Conservation (phyloP, 208 protist genomes). For the Acanthamoeba lenticulata region DNA sequence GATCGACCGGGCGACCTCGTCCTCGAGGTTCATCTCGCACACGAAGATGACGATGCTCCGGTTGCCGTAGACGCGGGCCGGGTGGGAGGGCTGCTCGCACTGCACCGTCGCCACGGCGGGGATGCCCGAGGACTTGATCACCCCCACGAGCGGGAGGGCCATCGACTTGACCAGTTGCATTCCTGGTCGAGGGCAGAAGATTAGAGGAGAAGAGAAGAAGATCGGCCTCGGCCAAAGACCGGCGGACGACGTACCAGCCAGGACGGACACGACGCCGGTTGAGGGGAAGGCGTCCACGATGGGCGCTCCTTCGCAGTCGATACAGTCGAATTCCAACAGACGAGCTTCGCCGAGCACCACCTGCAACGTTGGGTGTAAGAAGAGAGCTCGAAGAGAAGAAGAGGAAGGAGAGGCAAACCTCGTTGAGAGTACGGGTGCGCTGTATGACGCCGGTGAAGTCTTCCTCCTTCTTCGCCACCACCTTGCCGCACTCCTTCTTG, state of each 20-base stretch:
- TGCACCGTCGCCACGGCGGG: background rate
- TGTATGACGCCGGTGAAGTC: conserved; percentile 17
- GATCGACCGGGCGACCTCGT: background rate
- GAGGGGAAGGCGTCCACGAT: conserved; percentile 39
- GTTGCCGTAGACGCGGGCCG: conserved; percentile 20
- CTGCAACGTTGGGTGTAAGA: background rate
- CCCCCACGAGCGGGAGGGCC: background rate
- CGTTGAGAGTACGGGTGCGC: background rate
- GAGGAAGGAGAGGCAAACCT: background rate
- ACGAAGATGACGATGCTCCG: conserved; percentile 36
- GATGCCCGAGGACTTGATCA: background rate
- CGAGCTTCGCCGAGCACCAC: too few relatives aligned
- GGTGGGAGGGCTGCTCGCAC: conserved; percentile 23
- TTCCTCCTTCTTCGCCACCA: background rate
- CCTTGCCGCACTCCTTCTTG: background rate
- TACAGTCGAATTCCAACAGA: background rate
- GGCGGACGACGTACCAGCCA: background rate
- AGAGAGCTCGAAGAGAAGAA: background rate
- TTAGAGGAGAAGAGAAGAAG: too few relatives aligned
- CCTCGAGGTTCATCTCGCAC: background rate
- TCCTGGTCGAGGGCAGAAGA: background rate
- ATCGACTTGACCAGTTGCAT: conserved; percentile 46
- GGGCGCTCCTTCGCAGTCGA: conserved; percentile 35
- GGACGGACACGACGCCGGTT: background rate
- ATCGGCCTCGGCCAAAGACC: too few relatives aligned